Percentiles rank a stretch among this genome's conserved stretches.
These are phyloP conservation scores for Endotrypanum monterogeii DNA, from an alignment of 208 protist species.

Conservation along the genomic window DNA sequence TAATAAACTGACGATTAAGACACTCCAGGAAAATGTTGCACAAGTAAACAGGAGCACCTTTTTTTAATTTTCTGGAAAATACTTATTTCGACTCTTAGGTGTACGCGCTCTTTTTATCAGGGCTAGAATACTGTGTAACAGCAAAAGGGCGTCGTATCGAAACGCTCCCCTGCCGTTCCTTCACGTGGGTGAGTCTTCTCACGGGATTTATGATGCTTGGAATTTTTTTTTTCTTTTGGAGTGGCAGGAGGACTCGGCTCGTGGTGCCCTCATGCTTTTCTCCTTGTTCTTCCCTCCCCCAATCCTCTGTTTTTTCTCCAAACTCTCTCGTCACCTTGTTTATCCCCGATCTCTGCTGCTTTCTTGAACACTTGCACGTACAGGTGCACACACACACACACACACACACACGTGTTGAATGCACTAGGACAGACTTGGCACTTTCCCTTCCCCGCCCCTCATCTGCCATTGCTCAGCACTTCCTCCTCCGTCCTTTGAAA, in stretches of 20 bases:
- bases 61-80: not conserved
- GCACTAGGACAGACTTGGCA: not conserved
- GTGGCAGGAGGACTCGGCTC: not conserved
- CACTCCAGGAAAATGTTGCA: not conserved
- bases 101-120: not conserved
- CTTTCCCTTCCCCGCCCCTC: not conserved
- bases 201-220: not conserved
- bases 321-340: not conserved
- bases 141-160: not conserved
- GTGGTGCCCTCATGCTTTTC: not conserved
- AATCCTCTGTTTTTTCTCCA: not conserved
- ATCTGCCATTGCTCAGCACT: too few species aligned
- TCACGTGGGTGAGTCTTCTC: not conserved
- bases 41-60: not conserved
- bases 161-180: not conserved
- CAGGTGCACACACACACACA: not conserved
- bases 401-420: not conserved
- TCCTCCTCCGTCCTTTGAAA: too few species aligned
- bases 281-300: not conserved
- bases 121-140: not conserved
- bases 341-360: not conserved
- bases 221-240: not conserved
- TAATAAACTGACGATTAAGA: slow-evolving; percentile 9
- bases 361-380: not conserved
- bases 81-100: not conserved